Conservation (phyloP, 177 flowering plant genomes). For the Vitis hybrid region DNA sequence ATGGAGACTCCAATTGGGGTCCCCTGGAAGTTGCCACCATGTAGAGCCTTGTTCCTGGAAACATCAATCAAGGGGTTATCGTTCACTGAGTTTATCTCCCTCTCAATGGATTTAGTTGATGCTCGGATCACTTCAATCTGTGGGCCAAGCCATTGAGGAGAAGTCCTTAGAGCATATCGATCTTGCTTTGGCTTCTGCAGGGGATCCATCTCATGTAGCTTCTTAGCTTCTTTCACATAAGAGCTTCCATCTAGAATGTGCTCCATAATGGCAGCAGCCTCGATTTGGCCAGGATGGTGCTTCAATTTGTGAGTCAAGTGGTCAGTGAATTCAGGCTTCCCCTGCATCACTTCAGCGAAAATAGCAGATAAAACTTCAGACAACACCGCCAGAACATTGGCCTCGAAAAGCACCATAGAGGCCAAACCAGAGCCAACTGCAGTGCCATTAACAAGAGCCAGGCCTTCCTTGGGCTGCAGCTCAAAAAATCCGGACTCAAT, state of each 20-base stretch:
- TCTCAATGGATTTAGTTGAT: slow-evolving; percentile 39
- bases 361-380: slow-evolving; percentile 39
- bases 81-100: slow-evolving; percentile 49
- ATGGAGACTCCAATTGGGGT: slow-evolving; percentile 63
- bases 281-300: slow-evolving; percentile 55
- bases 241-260: slow-evolving; percentile 42
- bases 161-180: slow-evolving; percentile 44
- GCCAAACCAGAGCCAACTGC: slow-evolving; percentile 51
- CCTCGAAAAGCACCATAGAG: slow-evolving; percentile 41
- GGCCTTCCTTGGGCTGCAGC: slow-evolving; percentile 51
- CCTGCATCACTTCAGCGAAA: slow-evolving; percentile 49
- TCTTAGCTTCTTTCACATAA: slow-evolving; percentile 36
- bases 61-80: slow-evolving; percentile 54
- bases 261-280: slow-evolving; percentile 56
- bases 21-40: slow-evolving; percentile 64
- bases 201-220: slow-evolving; percentile 44
- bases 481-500: slow-evolving; percentile 35
- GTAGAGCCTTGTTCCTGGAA: slow-evolving; percentile 55
- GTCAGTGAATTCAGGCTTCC: slow-evolving; percentile 46
- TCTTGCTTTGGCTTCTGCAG: slow-evolving; percentile 49
- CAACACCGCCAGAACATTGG: slow-evolving; percentile 33
- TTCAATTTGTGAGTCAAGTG: slow-evolving; percentile 44
- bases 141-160: slow-evolving; percentile 48
- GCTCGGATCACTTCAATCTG: slow-evolving; percentile 39
- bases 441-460: slow-evolving; percentile 47